Percentiles rank a stretch among this genome's conserved stretches.
Conservation (phyloP, 306 rosid genomes). For the Cyamopsis tetragonoloba region DNA sequence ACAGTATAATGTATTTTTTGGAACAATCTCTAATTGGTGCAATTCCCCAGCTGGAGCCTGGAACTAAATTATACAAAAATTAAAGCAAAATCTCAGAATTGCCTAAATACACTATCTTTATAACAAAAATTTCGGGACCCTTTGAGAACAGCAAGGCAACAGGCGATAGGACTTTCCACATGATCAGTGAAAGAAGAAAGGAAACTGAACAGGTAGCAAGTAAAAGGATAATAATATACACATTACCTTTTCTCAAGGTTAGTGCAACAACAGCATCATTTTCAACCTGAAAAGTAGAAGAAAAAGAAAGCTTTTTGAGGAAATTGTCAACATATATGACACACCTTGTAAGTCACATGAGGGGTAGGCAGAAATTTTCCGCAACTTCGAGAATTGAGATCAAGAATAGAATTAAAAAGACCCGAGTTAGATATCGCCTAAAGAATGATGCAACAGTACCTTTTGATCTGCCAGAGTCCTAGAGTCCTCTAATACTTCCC, state of each 20-base stretch:
- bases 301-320: not conserved
- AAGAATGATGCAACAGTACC: slow-evolving; percentile 34
- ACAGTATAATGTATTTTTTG: not conserved
- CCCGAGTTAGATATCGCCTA: not conserved
- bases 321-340: not conserved
- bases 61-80: not conserved
- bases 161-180: not conserved
- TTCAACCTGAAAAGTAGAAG: slow-evolving; percentile 60
- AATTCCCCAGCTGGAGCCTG: not conserved
- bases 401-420: not conserved
- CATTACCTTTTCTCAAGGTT: slow-evolving; percentile 73
- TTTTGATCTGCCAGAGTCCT: slow-evolving; percentile 88
- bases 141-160: slow-evolving; percentile 13
- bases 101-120: not conserved
- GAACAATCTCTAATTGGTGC: not conserved
- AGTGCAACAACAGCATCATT: slow-evolving; percentile 83
- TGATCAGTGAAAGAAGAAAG: not conserved
- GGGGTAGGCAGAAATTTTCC: not conserved
- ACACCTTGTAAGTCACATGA: not conserved
- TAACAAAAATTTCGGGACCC: not conserved
- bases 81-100: not conserved
- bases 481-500: slow-evolving; percentile 70
- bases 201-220: not conserved
- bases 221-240: slow-evolving; percentile 1
- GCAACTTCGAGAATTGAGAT: not conserved